Evolutionary conservation across 2,329 filamentous ascomycete genomes (phyloP), one percentile per base, ranked within the genome.

Genomic region (Escovopsis weberi): DNA sequence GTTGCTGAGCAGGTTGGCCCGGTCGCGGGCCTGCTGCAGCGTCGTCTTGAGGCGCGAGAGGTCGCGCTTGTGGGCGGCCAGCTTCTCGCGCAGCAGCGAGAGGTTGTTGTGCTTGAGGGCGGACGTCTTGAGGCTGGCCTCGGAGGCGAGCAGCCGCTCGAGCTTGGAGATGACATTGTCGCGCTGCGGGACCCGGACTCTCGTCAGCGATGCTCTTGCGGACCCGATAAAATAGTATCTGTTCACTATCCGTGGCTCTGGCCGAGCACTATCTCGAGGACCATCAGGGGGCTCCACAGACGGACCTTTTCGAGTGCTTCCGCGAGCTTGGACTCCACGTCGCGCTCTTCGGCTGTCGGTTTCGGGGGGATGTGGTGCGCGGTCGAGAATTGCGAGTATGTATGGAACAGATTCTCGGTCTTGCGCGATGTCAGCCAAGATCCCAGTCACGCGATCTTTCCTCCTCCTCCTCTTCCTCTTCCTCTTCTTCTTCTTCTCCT

Each of bases 91-190:
- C 53, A 96, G 85, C 28, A 94, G 82, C 45, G 85, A 74, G 33
- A 98, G 79, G 60, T 96, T 95, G 67, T 89, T 94, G 57, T 94
- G 88, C 65, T 96, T 96, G n/a, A 94, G 75, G 43, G 88, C 87
- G 33, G 89, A 96, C 37, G 87, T 81, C 40, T 84, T 86, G 46
- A 93, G 76, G 43, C 80, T 73, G 19, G 87, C 78, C 71, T 96
- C 89, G 44, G 88, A 94, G 67, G 96, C 89, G 52, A 96, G 83
- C 42, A 95, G 80, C 45, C 89, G 85, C 51, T 80, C 70, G 44
- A 98, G 82, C 63, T 95, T 86, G 45, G 72, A 66, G 57, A 96
- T 80, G 42, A 91, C 75, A 37, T 72, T 68, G 58, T 94, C 86
- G 57, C 91, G 82, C 86, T 94, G 59, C 4, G 38, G 12, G 18